phyloP scores from a whole-genome alignment of 2,329 filamentous ascomycete species.

The Pleurostoma richardsiae region DNA sequence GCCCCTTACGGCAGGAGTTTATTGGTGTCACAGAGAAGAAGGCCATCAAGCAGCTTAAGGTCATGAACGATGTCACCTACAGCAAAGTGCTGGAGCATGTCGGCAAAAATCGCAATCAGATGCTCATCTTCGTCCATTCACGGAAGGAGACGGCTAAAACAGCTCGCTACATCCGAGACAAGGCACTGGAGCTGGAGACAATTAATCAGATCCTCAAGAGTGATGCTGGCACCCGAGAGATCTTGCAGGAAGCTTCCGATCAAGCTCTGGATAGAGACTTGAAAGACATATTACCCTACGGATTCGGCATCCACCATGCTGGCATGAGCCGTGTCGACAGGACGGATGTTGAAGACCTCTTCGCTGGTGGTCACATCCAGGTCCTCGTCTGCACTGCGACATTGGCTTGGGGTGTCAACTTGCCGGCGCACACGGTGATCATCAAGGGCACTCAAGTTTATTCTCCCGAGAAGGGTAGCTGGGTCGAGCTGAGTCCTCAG shows the following conservation, averaged over 20 bases:
- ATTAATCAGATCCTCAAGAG: conserved; percentile 93
- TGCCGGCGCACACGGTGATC: conserved; percentile 95
- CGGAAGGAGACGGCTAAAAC: conserved; percentile 98
- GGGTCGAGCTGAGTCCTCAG: conserved; percentile 95
- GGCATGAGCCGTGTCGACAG: conserved; percentile 96
- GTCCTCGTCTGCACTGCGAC: conserved; percentile 97
- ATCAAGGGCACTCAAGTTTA: conserved; percentile 99
- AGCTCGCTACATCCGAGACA: conserved; percentile 91
- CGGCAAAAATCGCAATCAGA: conserved; percentile 87
- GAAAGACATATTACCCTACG: conserved; percentile 92
- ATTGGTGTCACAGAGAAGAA: conserved; percentile 97
- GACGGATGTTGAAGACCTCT: conserved; percentile 91
- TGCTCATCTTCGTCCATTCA: conserved; percentile 98
- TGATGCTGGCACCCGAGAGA: conserved; percentile 86
- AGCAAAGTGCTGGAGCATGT: conserved; percentile 97
- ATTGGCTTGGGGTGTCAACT: conserved; percentile 97
- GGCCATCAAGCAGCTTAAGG: conserved; percentile 97
- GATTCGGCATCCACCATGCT: conserved; percentile 97
- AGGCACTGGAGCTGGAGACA: conserved; percentile 93
- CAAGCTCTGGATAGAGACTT: conserved; percentile 80
- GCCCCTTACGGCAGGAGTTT: conserved; percentile 93
- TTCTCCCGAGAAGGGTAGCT: conserved; percentile 96
- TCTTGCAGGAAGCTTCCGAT: conserved; percentile 78
- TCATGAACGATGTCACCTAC: conserved; percentile 99
- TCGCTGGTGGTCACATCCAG: conserved; percentile 84